Base-by-base conservation (phyloP, 805 yeast genomes). In the Phaffomyces thermotolerans region DNA sequence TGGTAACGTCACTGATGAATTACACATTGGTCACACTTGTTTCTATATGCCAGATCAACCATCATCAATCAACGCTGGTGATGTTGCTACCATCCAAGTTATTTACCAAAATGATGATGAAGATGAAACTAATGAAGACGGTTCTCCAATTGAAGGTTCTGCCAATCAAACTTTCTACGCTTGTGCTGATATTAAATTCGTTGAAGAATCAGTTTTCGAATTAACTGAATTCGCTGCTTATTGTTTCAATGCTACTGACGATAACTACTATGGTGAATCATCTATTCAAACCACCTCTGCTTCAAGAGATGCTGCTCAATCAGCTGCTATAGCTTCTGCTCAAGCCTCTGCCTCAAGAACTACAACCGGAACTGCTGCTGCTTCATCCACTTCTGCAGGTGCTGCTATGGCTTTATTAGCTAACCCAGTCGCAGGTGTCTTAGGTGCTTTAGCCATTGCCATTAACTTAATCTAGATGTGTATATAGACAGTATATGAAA, bases 21-120 rank as follows among this genome's bases (percentile, higher is more conserved):
- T 69, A 38, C 67, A 63, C 51, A 64, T 66, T 34, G 76, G 75
- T 29, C 76, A 71, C 57, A 64, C 71, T 37, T 71, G 76, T 59
- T 70, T 63, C 64, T 63, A 63, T 53, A 49, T 69, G 57, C 74
- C 74, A 41, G 72, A 70, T 42, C 65, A 53, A 46, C 69, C 72
- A 39, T 59, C 65, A 17, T 42, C 50, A 32, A 55, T 69, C 46
- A 56, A 56, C 34, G 47, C 60, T 23, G 75, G 75, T 46, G 67
- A 64, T 48, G 52, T 58, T 41, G 76, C 73, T 23, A 71, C 76
- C 30, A 63, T 71, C 50, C 75, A 71, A 58, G 62, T 69, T 43
- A 65, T 60, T 52, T 71, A 71, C 56, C 37, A 49, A 40, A 57
- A 67, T 58, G 72, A 57, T 37, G 61, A 57, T 34, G 58, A 52